Conservation (phyloP, 2,329 filamentous ascomycete genomes). For the Pestalotiopsis sp. region DNA sequence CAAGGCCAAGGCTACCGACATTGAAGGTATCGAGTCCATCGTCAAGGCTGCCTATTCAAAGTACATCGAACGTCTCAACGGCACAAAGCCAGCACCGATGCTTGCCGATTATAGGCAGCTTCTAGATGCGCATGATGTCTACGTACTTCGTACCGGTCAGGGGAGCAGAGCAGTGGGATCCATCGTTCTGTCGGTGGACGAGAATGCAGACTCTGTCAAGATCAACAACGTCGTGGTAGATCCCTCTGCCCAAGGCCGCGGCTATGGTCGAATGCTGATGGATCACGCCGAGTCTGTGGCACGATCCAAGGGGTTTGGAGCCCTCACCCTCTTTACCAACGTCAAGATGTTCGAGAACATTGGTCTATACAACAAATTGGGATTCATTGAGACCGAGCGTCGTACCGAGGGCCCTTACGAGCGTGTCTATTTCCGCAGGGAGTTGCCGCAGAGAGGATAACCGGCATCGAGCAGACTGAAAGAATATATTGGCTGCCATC, state of each 20-base stretch:
- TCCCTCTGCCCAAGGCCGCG: slow-evolving; percentile 19
- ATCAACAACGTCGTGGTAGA: slow-evolving; percentile 26
- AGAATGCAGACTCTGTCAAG: slow-evolving; percentile 14
- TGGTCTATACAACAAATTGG: slow-evolving; percentile 23
- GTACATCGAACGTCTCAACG: slow-evolving; percentile 16
- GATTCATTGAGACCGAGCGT: slow-evolving; percentile 34
- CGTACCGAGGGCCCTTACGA: slow-evolving; percentile 34
- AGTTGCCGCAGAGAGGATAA: slow-evolving; percentile 12
- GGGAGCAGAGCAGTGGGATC: slow-evolving; percentile 27
- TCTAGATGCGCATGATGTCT: slow-evolving; percentile 22
- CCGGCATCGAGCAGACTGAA: background rate
- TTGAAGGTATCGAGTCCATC: slow-evolving; percentile 1
- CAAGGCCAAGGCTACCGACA: background rate
- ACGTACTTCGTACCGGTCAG: background rate
- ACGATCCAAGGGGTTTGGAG: slow-evolving; percentile 10
- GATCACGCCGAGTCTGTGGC: slow-evolving; percentile 19
- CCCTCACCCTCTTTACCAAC: slow-evolving; percentile 23
- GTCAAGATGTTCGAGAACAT: slow-evolving; percentile 26
- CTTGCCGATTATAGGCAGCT: slow-evolving; percentile 32
- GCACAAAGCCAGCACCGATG: slow-evolving; percentile 39
- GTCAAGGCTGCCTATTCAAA: slow-evolving; percentile 12
- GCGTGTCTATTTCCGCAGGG: slow-evolving; percentile 37
- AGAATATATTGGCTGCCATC: background rate
- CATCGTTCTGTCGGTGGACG: slow-evolving; percentile 23
- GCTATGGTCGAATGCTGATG: slow-evolving; percentile 25